Percentiles rank a stretch among this genome's conserved stretches.
Evolutionary conservation across 352 stramenopile species (phyloP).

Genomic region (Achlya hypogyna): DNA sequence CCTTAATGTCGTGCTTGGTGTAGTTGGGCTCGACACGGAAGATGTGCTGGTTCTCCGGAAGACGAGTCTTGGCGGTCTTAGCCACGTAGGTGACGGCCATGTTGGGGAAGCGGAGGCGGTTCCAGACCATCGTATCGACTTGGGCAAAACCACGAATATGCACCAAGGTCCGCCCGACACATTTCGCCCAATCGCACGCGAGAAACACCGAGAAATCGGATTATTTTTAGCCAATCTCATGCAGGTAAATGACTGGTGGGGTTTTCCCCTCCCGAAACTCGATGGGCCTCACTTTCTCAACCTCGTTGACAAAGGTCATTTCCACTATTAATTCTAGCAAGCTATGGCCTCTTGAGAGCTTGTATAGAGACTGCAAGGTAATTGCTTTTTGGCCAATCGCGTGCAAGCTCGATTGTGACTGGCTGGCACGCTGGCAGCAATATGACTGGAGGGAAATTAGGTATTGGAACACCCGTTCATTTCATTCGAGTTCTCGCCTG

Average conservation of each 20-base stretch:
- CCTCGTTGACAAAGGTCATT: background rate
- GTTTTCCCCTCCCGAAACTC: background rate
- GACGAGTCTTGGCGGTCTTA: constrained; percentile 66
- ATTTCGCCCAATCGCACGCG: constrained; percentile 23
- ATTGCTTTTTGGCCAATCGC: constrained; percentile 6
- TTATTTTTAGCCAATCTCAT: constrained; percentile 27
- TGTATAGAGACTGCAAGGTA: background rate
- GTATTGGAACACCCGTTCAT: background rate
- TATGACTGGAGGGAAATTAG: constrained; percentile 11
- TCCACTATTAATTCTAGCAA: background rate
- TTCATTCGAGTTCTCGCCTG: constrained; percentile 20
- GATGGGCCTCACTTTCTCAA: background rate
- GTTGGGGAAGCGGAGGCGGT: constrained; percentile 78
- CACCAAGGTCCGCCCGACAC: background rate
- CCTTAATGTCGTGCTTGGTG: constrained; percentile 96
- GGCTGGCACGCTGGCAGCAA: background rate
- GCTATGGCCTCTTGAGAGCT: background rate
- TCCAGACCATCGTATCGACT: constrained; percentile 62
- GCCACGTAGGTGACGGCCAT: constrained; percentile 83
- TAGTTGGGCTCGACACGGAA: constrained; percentile 93
- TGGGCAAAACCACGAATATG: background rate
- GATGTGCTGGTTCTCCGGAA: constrained; percentile 77
- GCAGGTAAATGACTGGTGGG: constrained; percentile 4
- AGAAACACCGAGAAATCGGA: background rate
- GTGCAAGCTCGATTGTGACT: constrained; percentile 4